Conservation (phyloP, 23 red algal genomes). For the Gracilaria domingensis region DNA sequence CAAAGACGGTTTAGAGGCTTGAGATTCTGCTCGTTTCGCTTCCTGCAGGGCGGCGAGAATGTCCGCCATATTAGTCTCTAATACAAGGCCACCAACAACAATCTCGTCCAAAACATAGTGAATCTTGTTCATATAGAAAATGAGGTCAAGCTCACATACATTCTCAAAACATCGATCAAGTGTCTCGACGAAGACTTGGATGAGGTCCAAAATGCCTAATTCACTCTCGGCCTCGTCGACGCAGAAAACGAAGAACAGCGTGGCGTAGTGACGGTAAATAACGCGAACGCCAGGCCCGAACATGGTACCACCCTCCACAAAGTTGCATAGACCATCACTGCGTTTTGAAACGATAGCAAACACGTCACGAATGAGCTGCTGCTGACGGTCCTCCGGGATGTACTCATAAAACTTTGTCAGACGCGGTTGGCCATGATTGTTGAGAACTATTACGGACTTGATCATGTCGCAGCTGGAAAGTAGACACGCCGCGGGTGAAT, state of each 20-base stretch:
- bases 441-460: constrained; percentile 86
- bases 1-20: constrained; percentile 22
- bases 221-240: constrained; percentile 91
- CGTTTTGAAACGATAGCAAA: constrained; percentile 60
- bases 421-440: constrained; percentile 89
- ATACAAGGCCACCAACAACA: constrained; percentile 87
- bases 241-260: constrained; percentile 91
- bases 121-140: constrained; percentile 96
- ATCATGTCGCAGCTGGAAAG: constrained; percentile 63
- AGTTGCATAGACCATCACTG: constrained; percentile 60
- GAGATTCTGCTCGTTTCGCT: constrained; percentile 60
- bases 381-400: constrained; percentile 76
- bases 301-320: constrained; percentile 43
- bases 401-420: constrained; percentile 91
- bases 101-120: constrained; percentile 97
- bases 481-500: neutral
- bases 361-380: constrained; percentile 75
- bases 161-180: constrained; percentile 97
- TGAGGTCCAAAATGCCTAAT: constrained; percentile 95
- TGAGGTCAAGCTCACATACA: constrained; percentile 96
- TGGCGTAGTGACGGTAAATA: constrained; percentile 95
- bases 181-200: constrained; percentile 99
- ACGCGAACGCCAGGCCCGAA: constrained; percentile 74
- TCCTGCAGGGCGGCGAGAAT: constrained; percentile 81
- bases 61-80: constrained; percentile 94